Conservation (phyloP, 2,329 filamentous ascomycete genomes). For the Aspergillus caelatus region DNA sequence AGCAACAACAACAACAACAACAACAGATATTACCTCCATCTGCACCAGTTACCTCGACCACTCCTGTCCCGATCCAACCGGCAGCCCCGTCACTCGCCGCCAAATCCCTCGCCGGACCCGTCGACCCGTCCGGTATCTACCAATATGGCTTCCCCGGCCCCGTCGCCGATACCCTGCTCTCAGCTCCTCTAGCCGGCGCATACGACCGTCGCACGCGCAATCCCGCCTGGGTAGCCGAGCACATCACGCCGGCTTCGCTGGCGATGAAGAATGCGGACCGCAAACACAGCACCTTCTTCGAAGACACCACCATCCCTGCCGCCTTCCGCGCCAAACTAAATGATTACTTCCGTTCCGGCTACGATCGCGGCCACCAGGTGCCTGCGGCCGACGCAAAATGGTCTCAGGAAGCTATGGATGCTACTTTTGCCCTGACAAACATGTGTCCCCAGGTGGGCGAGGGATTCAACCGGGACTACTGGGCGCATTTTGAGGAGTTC, state of each 20-base stretch:
- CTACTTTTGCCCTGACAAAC: slow-evolving; percentile 89
- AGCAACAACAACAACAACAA: slow-evolving; percentile 24
- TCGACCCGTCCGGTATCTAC: slow-evolving; percentile 76
- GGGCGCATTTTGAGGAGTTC: slow-evolving; percentile 98
- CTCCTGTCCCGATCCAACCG: slow-evolving; percentile 43
- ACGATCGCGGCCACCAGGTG: slow-evolving; percentile 95
- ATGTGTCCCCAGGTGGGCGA: slow-evolving; percentile 99
- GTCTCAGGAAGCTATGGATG: slow-evolving; percentile 92
- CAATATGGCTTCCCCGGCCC: slow-evolving; percentile 93
- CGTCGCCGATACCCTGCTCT: slow-evolving; percentile 76
- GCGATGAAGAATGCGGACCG: slow-evolving; percentile 75
- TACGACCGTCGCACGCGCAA: slow-evolving; percentile 92
- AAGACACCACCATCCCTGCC: slow-evolving; percentile 77
- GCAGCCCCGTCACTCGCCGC: slow-evolving; percentile 34
- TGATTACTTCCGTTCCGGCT: slow-evolving; percentile 94
- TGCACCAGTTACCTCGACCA: slow-evolving; percentile 30
- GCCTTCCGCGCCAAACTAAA: slow-evolving; percentile 87
- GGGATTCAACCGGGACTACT: slow-evolving; percentile 98
- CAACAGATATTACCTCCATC: slow-evolving; percentile 28
- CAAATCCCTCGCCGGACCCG: slow-evolving; percentile 46
- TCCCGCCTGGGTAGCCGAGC: slow-evolving; percentile 92
- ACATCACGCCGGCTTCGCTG: slow-evolving; percentile 89
- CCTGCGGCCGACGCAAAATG: slow-evolving; percentile 96
- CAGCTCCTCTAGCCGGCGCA: slow-evolving; percentile 77
- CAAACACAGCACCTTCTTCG: slow-evolving; percentile 78